Evolutionary conservation across 2,329 filamentous ascomycete genomes (phyloP).

Genomic region (Exophiala oligosperma): DNA sequence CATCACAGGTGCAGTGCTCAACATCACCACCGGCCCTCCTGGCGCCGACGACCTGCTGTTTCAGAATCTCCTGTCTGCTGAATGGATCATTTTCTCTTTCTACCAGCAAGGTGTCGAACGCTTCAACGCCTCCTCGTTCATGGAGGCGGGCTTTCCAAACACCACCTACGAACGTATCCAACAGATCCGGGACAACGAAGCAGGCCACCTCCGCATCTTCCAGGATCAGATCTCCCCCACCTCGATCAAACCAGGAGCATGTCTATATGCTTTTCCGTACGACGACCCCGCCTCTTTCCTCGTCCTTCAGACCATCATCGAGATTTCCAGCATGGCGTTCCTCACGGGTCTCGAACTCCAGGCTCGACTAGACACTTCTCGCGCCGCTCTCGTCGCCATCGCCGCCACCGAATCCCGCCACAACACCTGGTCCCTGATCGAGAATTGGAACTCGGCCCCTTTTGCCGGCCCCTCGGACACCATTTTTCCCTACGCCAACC

Average conservation of each 20-base stretch:
- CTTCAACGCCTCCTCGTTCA: slow-evolving; percentile 41
- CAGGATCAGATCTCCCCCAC: slow-evolving; percentile 44
- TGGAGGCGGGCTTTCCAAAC: slow-evolving; percentile 37
- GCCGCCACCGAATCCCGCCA: slow-evolving; percentile 43
- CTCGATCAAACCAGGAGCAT: slow-evolving; percentile 43
- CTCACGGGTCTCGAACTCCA: slow-evolving; percentile 30
- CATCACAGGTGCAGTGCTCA: slow-evolving; percentile 35
- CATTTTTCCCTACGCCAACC: slow-evolving; percentile 42
- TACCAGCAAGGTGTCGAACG: slow-evolving; percentile 45
- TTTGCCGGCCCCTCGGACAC: slow-evolving; percentile 46
- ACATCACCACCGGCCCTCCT: slow-evolving; percentile 33
- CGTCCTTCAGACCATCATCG: slow-evolving; percentile 40
- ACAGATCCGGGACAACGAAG: slow-evolving; percentile 49
- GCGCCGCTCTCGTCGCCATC: slow-evolving; percentile 41
- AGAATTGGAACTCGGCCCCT: slow-evolving; percentile 42
- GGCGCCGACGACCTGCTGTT: slow-evolving; percentile 45
- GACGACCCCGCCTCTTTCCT: slow-evolving; percentile 29
- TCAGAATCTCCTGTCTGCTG: slow-evolving; percentile 47
- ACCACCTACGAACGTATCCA: slow-evolving; percentile 41
- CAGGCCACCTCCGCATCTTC: slow-evolving; percentile 47
- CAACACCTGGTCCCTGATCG: slow-evolving; percentile 44
- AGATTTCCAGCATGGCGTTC: slow-evolving; percentile 31
- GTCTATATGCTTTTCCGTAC: slow-evolving; percentile 36
- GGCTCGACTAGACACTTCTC: slow-evolving; percentile 36
- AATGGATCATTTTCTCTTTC: slow-evolving; percentile 49